Evolutionary conservation across 345 rosid species (phyloP), one percentile per base, ranked within the genome.

Genomic region (Tarenaya hassleriana): DNA sequence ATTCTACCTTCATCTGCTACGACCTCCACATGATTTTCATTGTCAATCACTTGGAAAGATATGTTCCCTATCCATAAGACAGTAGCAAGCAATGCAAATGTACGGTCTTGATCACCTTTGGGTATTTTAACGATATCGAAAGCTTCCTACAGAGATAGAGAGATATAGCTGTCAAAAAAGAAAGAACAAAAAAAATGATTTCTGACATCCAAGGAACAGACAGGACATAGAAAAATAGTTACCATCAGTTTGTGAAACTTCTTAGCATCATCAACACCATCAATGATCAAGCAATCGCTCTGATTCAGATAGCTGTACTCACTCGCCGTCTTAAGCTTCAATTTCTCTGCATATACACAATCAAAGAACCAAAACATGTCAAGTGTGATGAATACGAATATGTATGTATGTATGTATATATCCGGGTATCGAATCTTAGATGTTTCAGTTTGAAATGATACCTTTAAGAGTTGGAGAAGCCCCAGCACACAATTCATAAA

Each of bases 401-500:
- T 24, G 29, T 24, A 24, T 24, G 2, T 2, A 24, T 24, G 5
- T 24, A 24, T 24, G 29, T 24, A 24, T n/a, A n/a, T n/a, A 24
- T 24, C 2, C 2, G 5, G 5, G 29, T 24, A 24, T 24, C 29
- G 5, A 24, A 24, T 2, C 3, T 24, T 5, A 24, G 29, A 24
- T 24, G 3, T 24, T 24, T 24, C 29, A 5, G 29, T 24, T 24
- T 24, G 5, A 20, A 47, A 61, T 9, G 9, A 32, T 73, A 90
- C 98, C 98, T 83, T 71, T 75, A 39, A 92, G 84, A 8, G 54
- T 60, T 50, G 29, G 52, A 53, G 95, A 70, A 66, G 98, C 98
- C 48, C 98, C 98, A 41, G 86, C 86, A 74, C 98, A 92, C 56
- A 92, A 95, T 63, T 92, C 96, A 83, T 92, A 92, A 67, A 92